Conservation (phyloP, 1,284 basidiomycete species). For the Apiotrichum veenhuisii region DNA sequence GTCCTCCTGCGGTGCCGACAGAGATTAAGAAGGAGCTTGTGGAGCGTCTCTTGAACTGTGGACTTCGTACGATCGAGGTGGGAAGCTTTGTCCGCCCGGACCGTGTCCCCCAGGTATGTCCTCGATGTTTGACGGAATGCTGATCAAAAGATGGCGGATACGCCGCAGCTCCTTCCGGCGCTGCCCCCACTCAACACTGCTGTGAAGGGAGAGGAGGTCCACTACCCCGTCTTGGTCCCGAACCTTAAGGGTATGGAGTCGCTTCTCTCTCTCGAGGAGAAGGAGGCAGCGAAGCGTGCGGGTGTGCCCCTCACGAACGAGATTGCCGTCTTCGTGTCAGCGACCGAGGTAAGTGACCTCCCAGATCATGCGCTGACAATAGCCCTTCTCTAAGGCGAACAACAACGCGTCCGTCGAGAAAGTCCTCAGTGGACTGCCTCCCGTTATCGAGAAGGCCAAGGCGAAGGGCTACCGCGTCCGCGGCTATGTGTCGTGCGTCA, state of each 20-base stretch:
- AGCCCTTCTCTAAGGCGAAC: slow-evolving; percentile 76
- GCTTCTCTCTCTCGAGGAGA: slow-evolving; percentile 54
- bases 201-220: slow-evolving; percentile 54
- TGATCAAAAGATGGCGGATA: slow-evolving; percentile 75
- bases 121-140: slow-evolving; percentile 69
- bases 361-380: neutral
- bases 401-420: slow-evolving; percentile 73
- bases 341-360: slow-evolving; percentile 60
- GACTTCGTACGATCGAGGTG: slow-evolving; percentile 71
- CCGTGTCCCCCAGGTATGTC: slow-evolving; percentile 84
- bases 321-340: slow-evolving; percentile 84
- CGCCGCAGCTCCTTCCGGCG: slow-evolving; percentile 54
- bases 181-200: slow-evolving; percentile 21
- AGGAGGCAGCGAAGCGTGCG: slow-evolving; percentile 11
- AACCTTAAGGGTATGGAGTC: slow-evolving; percentile 73
- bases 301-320: slow-evolving; percentile 61
- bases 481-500: slow-evolving; percentile 76
- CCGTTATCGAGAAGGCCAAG: slow-evolving; percentile 62
- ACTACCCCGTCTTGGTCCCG: slow-evolving; percentile 81
- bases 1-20: slow-evolving; percentile 62
- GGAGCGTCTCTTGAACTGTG: slow-evolving; percentile 66
- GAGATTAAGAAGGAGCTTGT: slow-evolving; percentile 78
- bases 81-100: slow-evolving; percentile 91
- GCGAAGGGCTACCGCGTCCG: slow-evolving; percentile 68
- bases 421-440: slow-evolving; percentile 62